Evolutionary conservation across 371 early-diverging fungal species (phyloP).

Genomic region (Circinella umbellata): DNA sequence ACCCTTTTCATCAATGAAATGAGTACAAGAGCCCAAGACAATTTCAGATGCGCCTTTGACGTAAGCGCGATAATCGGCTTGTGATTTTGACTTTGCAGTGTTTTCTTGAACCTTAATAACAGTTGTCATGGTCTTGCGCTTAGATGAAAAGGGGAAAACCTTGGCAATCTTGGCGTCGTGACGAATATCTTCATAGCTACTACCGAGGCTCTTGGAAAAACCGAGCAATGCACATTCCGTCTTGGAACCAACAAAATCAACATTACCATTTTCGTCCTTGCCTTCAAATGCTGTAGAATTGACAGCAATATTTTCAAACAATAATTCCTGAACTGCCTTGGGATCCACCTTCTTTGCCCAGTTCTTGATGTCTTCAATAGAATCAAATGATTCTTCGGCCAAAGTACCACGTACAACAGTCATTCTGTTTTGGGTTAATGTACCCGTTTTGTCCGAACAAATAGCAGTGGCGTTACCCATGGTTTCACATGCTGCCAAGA

Average conservation of each 20-base stretch:
- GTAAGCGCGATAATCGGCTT: slow-evolving; percentile 62
- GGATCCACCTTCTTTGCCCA: slow-evolving; percentile 38
- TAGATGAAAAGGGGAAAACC: slow-evolving; percentile 84
- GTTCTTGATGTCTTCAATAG: slow-evolving; percentile 29
- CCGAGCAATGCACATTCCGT: slow-evolving; percentile 93
- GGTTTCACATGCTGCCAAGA: slow-evolving; percentile 95
- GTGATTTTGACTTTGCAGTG: slow-evolving; percentile 32
- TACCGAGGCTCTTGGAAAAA: slow-evolving; percentile 66
- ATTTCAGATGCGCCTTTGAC: slow-evolving; percentile 91
- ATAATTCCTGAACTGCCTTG: slow-evolving; percentile 28
- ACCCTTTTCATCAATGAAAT: slow-evolving; percentile 64
- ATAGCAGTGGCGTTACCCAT: slow-evolving; percentile 98
- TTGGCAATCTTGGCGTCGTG: slow-evolving; percentile 57
- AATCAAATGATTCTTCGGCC: slow-evolving; percentile 48
- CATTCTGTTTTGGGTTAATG: slow-evolving; percentile 96
- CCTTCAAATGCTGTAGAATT: slow-evolving; percentile 93
- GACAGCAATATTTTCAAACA: slow-evolving; percentile 73
- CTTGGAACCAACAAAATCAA: slow-evolving; percentile 87
- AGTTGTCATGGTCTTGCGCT: slow-evolving; percentile 84
- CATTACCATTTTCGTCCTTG: slow-evolving; percentile 73
- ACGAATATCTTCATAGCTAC: slow-evolving; percentile 65
- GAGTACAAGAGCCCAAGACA: slow-evolving; percentile 66
- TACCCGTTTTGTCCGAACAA: slow-evolving; percentile 98
- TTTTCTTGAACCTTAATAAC: slow-evolving; percentile 47
- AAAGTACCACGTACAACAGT: slow-evolving; percentile 82